Evolutionary conservation across 2,329 filamentous ascomycete species (phyloP).

Genomic region (Trichoderma sp.): DNA sequence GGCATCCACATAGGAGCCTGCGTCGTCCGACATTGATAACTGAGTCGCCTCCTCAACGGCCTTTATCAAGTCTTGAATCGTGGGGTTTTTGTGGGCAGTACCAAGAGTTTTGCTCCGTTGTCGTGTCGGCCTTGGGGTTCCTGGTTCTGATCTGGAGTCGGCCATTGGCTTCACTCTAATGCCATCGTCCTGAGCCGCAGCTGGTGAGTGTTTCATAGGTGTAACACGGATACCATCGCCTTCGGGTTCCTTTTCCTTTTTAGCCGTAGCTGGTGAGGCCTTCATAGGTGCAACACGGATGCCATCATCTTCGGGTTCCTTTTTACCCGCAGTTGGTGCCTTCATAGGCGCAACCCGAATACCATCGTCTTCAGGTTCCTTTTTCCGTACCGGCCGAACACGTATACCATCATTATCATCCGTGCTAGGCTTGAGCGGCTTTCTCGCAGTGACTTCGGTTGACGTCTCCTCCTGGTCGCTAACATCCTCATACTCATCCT

Average conservation of each 20-base stretch:
- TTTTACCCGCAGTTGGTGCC: constrained; percentile 19
- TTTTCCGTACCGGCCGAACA: constrained; percentile 40
- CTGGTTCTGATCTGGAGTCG: constrained; percentile 27
- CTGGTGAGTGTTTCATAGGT: constrained; percentile 34
- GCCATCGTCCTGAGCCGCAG: constrained; percentile 31
- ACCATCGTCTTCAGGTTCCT: constrained; percentile 33
- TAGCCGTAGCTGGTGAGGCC: neutral
- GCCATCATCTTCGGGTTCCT: constrained; percentile 28
- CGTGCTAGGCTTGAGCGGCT: constrained; percentile 25
- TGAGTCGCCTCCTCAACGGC: constrained; percentile 28
- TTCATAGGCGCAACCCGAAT: constrained; percentile 34
- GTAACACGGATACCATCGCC: constrained; percentile 47
- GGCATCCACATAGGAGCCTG: constrained; percentile 38
- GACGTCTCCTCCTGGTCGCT: constrained; percentile 30
- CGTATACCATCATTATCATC: constrained; percentile 44
- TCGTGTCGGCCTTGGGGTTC: constrained; percentile 26
- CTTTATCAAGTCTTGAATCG: constrained; percentile 31
- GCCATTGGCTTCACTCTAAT: constrained; percentile 33
- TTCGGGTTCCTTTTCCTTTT: neutral
- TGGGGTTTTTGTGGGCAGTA: constrained; percentile 23
- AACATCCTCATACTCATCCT: constrained; percentile 30
- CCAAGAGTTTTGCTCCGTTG: constrained; percentile 31
- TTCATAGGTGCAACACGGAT: constrained; percentile 33
- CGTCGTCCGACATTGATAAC: constrained; percentile 31
- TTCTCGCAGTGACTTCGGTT: constrained; percentile 32